These are phyloP conservation scores for Pythium folliculosum DNA, from an alignment of 352 stramenopile genomes.

Conservation along the genomic window DNA sequence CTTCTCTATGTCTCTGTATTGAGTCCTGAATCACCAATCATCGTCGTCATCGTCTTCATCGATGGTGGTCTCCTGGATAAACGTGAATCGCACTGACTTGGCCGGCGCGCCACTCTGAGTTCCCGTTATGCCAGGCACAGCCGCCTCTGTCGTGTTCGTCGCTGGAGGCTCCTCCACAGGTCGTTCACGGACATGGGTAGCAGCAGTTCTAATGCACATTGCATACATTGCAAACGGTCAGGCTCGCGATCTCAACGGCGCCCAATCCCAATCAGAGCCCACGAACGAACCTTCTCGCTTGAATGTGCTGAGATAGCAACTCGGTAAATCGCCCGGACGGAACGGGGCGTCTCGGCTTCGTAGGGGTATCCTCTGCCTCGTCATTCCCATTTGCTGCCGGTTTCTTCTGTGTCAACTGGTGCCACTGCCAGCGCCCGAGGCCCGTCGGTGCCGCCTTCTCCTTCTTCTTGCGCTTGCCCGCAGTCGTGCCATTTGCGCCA, in stretches of 20 bases:
- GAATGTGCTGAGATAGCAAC: conserved; percentile 33
- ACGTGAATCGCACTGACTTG: conserved; percentile 17
- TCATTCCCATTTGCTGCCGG: background rate
- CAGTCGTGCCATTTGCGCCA: background rate
- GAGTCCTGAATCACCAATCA: conserved; percentile 7
- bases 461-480: conserved; percentile 37
- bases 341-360: conserved; percentile 1
- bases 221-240: background rate
- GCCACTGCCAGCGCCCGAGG: conserved; percentile 70
- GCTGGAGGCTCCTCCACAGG: background rate
- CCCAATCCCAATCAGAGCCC: background rate
- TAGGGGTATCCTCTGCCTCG: background rate
- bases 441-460: conserved; percentile 35
- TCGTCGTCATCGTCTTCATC: conserved; percentile 25
- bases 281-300: conserved; percentile 15
- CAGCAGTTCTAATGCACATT: background rate
- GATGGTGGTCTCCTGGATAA: conserved; percentile 12
- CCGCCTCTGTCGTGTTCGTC: background rate
- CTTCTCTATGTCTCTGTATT: background rate
- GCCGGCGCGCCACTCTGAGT: background rate
- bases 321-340: conserved; percentile 32
- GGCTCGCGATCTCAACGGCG: background rate
- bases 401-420: conserved; percentile 53
- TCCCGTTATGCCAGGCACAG: background rate
- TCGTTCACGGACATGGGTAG: background rate